Base-by-base conservation (phyloP, 495 filamentous ascomycete genomes). In the Clavariopsis aquatica region DNA sequence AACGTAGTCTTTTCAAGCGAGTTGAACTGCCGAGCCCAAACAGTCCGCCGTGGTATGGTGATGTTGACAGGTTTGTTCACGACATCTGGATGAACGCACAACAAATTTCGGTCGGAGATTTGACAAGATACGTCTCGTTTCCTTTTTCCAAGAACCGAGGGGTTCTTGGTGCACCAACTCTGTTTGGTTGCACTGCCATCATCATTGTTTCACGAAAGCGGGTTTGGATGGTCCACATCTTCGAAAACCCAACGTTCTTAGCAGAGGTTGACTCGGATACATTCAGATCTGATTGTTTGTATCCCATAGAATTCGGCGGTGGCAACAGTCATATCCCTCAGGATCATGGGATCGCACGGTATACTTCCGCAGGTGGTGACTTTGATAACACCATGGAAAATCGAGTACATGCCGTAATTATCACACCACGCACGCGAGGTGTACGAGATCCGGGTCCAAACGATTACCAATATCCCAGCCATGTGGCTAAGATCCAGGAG, bases 141-240 rank as follows among this genome's bases (percentile, higher is more conserved):
- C n/a, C n/a, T n/a, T n/a, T n/a, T n/a, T n/a, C n/a, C n/a, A n/a
- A n/a, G n/a, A n/a, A n/a, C n/a, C n/a, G n/a, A n/a, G n/a, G n/a
- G n/a, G n/a, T n/a, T n/a, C n/a, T n/a, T n/a, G n/a, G n/a, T n/a
- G n/a, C n/a, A n/a, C n/a, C n/a, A n/a, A n/a, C n/a, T 34, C 28
- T 61, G 15, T 61, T 29, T 28, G 58, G 58, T 9, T 61, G 58
- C 45, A 61, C 58, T n/a, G 31, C 47, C 1, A 46, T 61, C 2
- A 36, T 61, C 52, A 46, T 61, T 0, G 17, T 61, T 2, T 61
- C 58, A 12, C 45, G 58, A 6, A 61, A 52, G n/a, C 23, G 58
- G n/a, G 52, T 61, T 17, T 61, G 12, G 10, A 52, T 61, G 47
- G 8, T 46, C 1, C 58, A 61, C 47, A 23, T 61, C 17, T 61